These are phyloP conservation scores for Eruca vesicaria DNA, from an alignment of 441 rosid species.

Conservation along the genomic window DNA sequence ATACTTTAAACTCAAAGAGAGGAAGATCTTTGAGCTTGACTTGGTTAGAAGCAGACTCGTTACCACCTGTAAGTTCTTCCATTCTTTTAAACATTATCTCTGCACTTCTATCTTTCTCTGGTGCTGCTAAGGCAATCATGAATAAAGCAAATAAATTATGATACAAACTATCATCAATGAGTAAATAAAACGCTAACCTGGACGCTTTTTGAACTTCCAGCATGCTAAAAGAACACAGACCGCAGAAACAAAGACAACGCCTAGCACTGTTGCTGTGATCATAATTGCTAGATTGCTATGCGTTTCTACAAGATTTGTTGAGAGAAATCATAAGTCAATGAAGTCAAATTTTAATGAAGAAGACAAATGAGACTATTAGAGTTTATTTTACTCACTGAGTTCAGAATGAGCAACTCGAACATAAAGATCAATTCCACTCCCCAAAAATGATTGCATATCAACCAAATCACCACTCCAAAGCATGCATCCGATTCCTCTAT, in stretches of 20 bases:
- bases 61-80: neutral
- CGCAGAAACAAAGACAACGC: neutral
- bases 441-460: slow-evolving; percentile 41
- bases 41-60: neutral
- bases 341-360: neutral
- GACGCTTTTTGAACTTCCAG: neutral
- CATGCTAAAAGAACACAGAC: neutral
- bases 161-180: neutral
- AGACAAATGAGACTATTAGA: neutral
- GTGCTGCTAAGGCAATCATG: neutral
- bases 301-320: neutral
- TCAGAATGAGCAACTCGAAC: neutral
- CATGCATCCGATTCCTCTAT: slow-evolving; percentile 47
- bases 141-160: neutral
- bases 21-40: neutral
- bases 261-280: neutral
- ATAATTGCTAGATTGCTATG: neutral
- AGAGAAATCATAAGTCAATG: neutral
- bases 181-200: neutral
- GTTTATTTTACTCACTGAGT: neutral
- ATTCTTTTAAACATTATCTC: neutral
- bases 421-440: slow-evolving; percentile 38
- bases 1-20: neutral
- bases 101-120: neutral
- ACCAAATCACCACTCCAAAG: slow-evolving; percentile 41